Conservation (phyloP, 169 alveolate genomes). For the Plasmodium falciparum region DNA sequence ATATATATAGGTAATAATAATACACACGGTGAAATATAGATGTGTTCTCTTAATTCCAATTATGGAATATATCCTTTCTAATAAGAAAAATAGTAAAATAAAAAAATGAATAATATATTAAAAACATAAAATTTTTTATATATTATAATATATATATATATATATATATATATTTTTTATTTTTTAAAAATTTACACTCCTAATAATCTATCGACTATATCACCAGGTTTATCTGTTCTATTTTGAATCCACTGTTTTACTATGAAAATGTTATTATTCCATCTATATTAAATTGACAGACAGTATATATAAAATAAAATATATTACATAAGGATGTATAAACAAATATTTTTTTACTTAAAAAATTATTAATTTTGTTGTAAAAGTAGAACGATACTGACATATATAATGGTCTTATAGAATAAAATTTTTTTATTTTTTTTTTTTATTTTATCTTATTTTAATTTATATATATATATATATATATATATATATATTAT, state of each 20-base stretch:
- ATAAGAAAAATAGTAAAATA: constrained; percentile 16
- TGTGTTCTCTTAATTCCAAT: constrained; percentile 35
- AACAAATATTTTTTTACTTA: too few species aligned
- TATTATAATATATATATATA: neutral
- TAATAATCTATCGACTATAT: constrained; percentile 53
- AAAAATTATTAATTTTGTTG: too few species aligned
- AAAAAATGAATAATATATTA: neutral
- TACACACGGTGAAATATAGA: neutral
- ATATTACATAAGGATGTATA: too few species aligned
- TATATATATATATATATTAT: neutral
- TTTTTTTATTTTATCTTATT: too few species aligned
- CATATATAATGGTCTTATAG: neutral
- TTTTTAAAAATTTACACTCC: constrained; percentile 56
- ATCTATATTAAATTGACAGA: constrained; percentile 6
- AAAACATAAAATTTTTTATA: neutral
- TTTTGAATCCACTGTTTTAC: constrained; percentile 73
- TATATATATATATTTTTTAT: constrained; percentile 2
- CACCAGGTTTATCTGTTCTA: constrained; percentile 50
- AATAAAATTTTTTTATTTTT: too few species aligned
- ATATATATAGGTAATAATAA: neutral
- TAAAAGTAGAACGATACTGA: neutral
- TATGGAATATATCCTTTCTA: constrained; percentile 69
- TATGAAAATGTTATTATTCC: constrained; percentile 68
- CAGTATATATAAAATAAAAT: too few species aligned
- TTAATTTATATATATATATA: neutral